Evolutionary conservation across 2,329 filamentous ascomycete species (phyloP), one percentile per base, ranked within the genome.

Genomic region (Ascochyta viciae-villosae): DNA sequence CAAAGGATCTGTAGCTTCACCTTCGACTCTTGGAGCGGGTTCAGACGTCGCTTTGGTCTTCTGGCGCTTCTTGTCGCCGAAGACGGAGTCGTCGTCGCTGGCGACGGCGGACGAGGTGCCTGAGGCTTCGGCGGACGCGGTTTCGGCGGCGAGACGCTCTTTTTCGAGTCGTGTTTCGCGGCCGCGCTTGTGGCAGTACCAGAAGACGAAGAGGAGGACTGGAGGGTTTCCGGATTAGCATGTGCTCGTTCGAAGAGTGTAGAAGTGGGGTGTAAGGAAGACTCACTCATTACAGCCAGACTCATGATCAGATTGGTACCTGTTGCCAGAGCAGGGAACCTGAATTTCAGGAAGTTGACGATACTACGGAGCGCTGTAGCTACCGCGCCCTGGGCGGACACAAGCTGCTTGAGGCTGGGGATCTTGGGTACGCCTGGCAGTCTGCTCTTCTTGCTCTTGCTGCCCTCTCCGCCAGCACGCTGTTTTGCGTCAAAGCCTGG

Each of bases 141-240:
- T 74, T 67, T 74, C 63, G 42, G 69, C 62, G 42, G 69, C 64
- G 15, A 81, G 72, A 13, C 80, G 77, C 60, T 85, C 84, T 46
- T 81, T 85, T 71, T 89, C 88, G 12, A 98, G 84, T 46, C 95
- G 86, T 6, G 87, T 88, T 78, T 99, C 94, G 40, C 87, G 87
- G 35, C 95, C 95, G 50, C 95, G 90, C 80, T 98, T 98, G 78
- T 98, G 89, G 78, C 93, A 98, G 78, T 98, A 99, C 93, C 94
- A 99, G 67, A 98, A 88, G 40, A 96, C 91, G 72, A 96, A 95
- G 53, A 99, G 84, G 15, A 98, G 83, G 50, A 98, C 91, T 76
- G 47, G 1, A 34, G 10, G 27, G 19, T 15, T 31, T 10, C 4
- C 6, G 8, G 7, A 16, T 51, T 26, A 44, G 31, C n/a, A 8